These are phyloP conservation scores for Hepatocystis sp. DNA, from an alignment of 169 alveolate genomes.

Conservation along the genomic window DNA sequence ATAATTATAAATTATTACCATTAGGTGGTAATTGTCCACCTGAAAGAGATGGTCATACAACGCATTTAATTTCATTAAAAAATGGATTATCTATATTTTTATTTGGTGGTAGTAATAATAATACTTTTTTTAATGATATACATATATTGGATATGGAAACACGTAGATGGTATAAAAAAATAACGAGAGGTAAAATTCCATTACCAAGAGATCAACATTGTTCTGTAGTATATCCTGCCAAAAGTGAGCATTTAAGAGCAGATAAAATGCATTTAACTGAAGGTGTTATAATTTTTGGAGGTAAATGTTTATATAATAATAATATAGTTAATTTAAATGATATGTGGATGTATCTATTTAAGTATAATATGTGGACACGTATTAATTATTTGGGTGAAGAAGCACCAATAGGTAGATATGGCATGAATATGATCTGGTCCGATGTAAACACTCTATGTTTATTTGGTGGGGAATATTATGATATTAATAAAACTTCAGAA, in stretches of 20 bases:
- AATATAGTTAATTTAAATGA: conserved; percentile 88
- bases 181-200: conserved; percentile 84
- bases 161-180: conserved; percentile 81
- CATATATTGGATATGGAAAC: conserved; percentile 88
- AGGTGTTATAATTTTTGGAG: conserved; percentile 72
- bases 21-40: conserved; percentile 88
- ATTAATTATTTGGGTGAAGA: conserved; percentile 86
- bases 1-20: conserved; percentile 85
- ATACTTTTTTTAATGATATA: conserved; percentile 86
- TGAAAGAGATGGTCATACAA: conserved; percentile 89
- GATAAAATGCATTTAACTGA: conserved; percentile 74
- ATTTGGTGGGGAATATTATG: conserved; percentile 91
- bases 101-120: conserved; percentile 90
- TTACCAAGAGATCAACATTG: conserved; percentile 90
- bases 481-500: conserved; percentile 76
- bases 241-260: conserved; percentile 85
- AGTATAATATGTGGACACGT: conserved; percentile 87
- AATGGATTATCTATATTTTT: conserved; percentile 84
- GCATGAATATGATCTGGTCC: conserved; percentile 90
- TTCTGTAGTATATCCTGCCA: conserved; percentile 89
- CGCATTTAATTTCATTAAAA: conserved; percentile 85
- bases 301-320: conserved; percentile 78
- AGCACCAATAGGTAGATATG: conserved; percentile 91
- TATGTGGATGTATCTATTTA: conserved; percentile 90
- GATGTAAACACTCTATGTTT: conserved; percentile 88